Percentiles rank a stretch among this genome's conserved stretches.
Conservation (phyloP, 208 protist genomes). For the Leishmania amazonensis region DNA sequence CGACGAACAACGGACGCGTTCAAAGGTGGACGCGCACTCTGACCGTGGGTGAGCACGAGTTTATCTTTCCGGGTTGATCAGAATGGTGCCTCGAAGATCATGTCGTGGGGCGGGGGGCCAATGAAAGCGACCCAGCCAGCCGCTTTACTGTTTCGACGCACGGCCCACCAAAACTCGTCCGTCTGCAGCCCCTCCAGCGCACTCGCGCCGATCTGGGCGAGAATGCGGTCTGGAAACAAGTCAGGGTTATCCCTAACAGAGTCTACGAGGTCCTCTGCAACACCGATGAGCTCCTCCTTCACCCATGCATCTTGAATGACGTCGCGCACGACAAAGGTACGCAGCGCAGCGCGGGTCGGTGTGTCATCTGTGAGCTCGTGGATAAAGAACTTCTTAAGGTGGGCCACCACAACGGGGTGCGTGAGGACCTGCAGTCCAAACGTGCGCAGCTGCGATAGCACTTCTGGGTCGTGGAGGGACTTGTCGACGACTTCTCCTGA, state of each 20-base stretch:
- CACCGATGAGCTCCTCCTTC: constrained; percentile 76
- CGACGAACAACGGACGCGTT: neutral
- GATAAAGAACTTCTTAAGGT: constrained; percentile 63
- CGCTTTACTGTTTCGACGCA: constrained; percentile 26
- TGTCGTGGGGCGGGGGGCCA: constrained; percentile 41
- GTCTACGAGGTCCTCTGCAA: constrained; percentile 52
- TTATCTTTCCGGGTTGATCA: neutral
- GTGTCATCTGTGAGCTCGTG: constrained; percentile 64
- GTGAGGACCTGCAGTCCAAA: constrained; percentile 67
- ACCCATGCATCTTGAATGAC: constrained; percentile 84
- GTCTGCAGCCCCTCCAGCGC: constrained; percentile 42
- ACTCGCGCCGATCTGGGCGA: constrained; percentile 49
- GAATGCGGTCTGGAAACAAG: constrained; percentile 55
- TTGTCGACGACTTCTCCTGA: constrained; percentile 68
- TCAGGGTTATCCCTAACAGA: constrained; percentile 54
- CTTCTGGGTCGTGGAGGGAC: constrained; percentile 53
- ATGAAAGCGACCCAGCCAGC: constrained; percentile 62
- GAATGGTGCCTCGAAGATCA: constrained; percentile 36
- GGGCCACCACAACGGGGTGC: constrained; percentile 41
- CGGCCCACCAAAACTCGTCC: constrained; percentile 39
- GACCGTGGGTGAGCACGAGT: neutral
- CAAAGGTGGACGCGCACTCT: neutral
- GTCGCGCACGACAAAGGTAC: constrained; percentile 70
- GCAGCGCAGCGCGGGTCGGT: constrained; percentile 46
- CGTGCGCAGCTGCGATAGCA: constrained; percentile 45